phyloP scores from a whole-genome alignment of 495 filamentous ascomycete genomes.

The Penicillium coffeae region DNA sequence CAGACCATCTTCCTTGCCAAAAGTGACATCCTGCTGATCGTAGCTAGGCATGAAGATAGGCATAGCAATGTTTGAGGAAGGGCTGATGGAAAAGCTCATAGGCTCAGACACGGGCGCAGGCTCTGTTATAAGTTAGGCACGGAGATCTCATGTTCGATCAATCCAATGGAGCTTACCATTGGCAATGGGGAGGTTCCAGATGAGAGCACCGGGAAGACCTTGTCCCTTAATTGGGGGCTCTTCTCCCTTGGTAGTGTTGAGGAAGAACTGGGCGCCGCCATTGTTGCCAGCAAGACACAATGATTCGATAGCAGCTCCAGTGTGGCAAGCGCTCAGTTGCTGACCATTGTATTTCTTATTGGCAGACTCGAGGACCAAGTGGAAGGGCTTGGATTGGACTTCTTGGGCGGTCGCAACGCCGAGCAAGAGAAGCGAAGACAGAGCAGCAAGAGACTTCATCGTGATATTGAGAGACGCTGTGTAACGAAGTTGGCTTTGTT shows the following conservation, averaged over 20 bases:
- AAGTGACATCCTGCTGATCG: conserved; percentile 30
- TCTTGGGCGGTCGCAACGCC: conserved; percentile 9
- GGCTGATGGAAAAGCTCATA: conserved; percentile 35
- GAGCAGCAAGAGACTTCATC: conserved; percentile 9
- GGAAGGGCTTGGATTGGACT: conserved; percentile 28
- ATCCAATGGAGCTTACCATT: not conserved
- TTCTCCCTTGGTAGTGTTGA: conserved; percentile 28
- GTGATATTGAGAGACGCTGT: not conserved
- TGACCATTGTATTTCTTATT: conserved; percentile 31
- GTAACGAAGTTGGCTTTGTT: not conserved
- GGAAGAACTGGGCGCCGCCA: conserved; percentile 41
- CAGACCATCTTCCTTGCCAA: conserved; percentile 35
- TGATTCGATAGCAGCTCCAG: conserved; percentile 52
- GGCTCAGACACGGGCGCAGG: conserved; percentile 24
- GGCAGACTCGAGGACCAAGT: conserved; percentile 18
- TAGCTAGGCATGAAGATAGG: conserved; percentile 40
- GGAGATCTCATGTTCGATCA: not conserved
- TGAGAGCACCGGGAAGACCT: conserved; percentile 1
- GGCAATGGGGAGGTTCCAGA: conserved; percentile 10
- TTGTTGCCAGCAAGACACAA: conserved; percentile 40
- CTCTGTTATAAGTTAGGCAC: conserved; percentile 8
- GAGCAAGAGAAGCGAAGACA: conserved; percentile 9
- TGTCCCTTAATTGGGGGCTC: conserved; percentile 5
- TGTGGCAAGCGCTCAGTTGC: conserved; percentile 48
- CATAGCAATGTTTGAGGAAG: conserved; percentile 50